phyloP scores from a whole-genome alignment of 2,329 filamentous ascomycete genomes.

The Colletotrichum trifolii region DNA sequence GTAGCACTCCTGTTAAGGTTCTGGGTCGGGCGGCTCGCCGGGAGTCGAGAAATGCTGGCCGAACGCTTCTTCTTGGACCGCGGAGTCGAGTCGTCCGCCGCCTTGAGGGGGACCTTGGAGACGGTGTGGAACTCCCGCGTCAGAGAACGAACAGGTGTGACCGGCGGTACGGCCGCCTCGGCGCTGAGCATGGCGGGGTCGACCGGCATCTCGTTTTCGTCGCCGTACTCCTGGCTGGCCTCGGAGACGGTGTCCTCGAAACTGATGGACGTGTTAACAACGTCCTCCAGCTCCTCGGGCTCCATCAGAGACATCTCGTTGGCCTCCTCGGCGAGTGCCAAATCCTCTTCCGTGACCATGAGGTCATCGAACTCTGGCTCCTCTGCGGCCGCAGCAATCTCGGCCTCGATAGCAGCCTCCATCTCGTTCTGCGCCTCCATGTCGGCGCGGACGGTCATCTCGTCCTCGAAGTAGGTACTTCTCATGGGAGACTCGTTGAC shows the following conservation, averaged over 20 bases:
- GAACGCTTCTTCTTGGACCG: slow-evolving; percentile 61
- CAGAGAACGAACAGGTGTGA: slow-evolving; percentile 67
- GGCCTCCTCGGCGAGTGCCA: slow-evolving; percentile 67
- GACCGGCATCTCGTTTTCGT: slow-evolving; percentile 71
- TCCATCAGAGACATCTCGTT: slow-evolving; percentile 69
- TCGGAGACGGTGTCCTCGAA: slow-evolving; percentile 66
- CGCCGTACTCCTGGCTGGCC: slow-evolving; percentile 73
- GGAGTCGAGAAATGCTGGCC: slow-evolving; percentile 61
- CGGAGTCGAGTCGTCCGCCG: slow-evolving; percentile 69
- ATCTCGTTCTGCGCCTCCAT: slow-evolving; percentile 47
- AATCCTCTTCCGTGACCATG: slow-evolving; percentile 64
- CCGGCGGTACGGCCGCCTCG: slow-evolving; percentile 51
- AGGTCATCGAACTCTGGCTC: slow-evolving; percentile 56
- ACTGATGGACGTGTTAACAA: slow-evolving; percentile 41
- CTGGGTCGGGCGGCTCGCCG: slow-evolving; percentile 53
- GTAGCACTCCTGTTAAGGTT: slow-evolving; percentile 60
- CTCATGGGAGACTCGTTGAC: slow-evolving; percentile 53
- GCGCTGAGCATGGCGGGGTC: slow-evolving; percentile 57
- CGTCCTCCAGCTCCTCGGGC: slow-evolving; percentile 51
- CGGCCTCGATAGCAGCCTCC: slow-evolving; percentile 50
- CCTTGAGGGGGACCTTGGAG: slow-evolving; percentile 80
- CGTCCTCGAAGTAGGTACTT: slow-evolving; percentile 70
- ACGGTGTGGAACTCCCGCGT: slow-evolving; percentile 75
- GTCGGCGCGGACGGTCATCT: slow-evolving; percentile 60
- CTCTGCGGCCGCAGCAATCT: slow-evolving; percentile 42